Base-by-base conservation (phyloP, 108 stramenopile species). In the Cyclostephanos tholiformis region DNA sequence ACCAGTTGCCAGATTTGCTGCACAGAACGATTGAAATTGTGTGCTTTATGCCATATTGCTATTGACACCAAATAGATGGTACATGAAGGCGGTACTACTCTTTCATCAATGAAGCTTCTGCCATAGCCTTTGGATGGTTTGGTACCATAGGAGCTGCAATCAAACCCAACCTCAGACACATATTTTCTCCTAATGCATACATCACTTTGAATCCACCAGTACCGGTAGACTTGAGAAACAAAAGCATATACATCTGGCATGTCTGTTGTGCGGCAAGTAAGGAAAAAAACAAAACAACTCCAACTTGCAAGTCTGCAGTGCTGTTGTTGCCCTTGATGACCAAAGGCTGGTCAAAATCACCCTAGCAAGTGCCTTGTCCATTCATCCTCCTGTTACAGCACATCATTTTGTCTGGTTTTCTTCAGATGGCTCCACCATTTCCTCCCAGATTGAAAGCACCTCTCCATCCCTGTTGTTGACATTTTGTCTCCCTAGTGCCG, bases 191-290 rank as follows among this genome's bases (percentile, higher is more conserved):
- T n/a, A n/a, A n/a, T n/a, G n/a, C n/a, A n/a, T n/a, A n/a, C n/a
- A n/a, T 75, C 46, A 38, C 48, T 36, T 51, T 30, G 14, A 17
- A 83, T 69, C 77, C 82, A 83, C 23, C 58, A 49, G 49, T 79
- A 79, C n/a, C n/a, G n/a, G n/a, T n/a, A n/a, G n/a, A 36, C 52
- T 25, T 22, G 3, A 12, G 65, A 72, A 3, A 82, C 60, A n/a
- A 70, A 56, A 36, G 80, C 32, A 72, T 83, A 83, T 0, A 83
- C 82, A 30, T 77, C 82, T 10, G 82, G 82, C 41, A 74, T 73
- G 17, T 82, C 61, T 29, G 22, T 19, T 13, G 77, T 68, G 41
- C 82, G 78, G 0, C 61, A 25, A 29, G 22, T n/a, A n/a, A n/a
- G 11, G 41, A 1, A 12, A 77, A 77, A 71, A 71, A 83, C 2